Percentiles rank a stretch among this genome's conserved stretches.
Evolutionary conservation across 139 green algal species (phyloP).

Genomic region (Nannochloris sp.): DNA sequence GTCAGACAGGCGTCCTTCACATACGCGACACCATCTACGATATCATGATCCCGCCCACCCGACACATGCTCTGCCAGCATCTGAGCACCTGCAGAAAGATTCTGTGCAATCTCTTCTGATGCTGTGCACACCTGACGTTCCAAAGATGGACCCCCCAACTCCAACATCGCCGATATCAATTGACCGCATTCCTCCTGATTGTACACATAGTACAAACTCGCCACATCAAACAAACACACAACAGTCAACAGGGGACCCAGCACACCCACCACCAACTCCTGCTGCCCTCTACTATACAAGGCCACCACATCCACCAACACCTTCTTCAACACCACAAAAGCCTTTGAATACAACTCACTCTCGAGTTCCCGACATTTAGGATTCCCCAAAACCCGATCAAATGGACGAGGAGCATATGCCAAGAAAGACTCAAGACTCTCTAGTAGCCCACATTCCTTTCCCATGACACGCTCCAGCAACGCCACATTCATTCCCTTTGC

Average conservation of each 20-base stretch:
- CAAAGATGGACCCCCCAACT: too few species aligned
- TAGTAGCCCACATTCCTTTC: background rate
- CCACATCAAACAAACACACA: background rate
- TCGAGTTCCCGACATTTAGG: background rate
- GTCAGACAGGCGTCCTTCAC: slow-evolving; percentile 51
- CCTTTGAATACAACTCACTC: too few species aligned
- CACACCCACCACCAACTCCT: background rate
- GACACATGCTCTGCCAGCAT: background rate
- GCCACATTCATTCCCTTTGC: too few species aligned
- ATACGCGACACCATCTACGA: slow-evolving; percentile 57
- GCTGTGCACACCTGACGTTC: too few species aligned
- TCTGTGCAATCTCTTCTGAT: too few species aligned
- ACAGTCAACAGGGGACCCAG: background rate
- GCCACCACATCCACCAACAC: background rate
- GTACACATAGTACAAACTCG: background rate
- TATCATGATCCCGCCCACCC: background rate
- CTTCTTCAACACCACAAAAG: background rate
- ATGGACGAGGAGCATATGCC: slow-evolving; percentile 14
- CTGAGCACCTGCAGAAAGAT: background rate
- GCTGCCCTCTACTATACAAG: background rate
- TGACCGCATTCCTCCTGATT: too few species aligned
- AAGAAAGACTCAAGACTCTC: slow-evolving; percentile 20
- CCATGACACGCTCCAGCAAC: too few species aligned
- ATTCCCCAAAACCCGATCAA: slow-evolving; percentile 8
- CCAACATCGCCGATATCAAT: too few species aligned